A percentile compares a stretch with the other conserved stretches of the same genome.
These are phyloP conservation scores for Priceomyces fermenticarens DNA, from an alignment of 805 yeast species.

Conservation along the genomic window DNA sequence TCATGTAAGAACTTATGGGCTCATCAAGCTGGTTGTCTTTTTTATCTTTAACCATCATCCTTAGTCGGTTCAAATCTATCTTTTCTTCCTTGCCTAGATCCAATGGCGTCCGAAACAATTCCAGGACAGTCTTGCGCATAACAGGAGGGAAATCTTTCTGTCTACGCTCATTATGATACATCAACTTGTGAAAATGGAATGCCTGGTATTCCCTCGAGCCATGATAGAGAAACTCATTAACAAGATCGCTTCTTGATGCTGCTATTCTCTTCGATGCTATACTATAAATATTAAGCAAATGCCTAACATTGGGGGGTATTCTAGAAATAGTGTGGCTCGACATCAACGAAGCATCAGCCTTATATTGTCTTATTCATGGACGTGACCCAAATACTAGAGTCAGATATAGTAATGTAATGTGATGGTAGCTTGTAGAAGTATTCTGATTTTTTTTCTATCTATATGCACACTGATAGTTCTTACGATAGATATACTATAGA, in stretches of 20 bases:
- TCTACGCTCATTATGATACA: slow-evolving; percentile 9
- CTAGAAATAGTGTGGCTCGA: slow-evolving; percentile 16
- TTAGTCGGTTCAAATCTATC: neutral
- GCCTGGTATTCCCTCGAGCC: slow-evolving; percentile 15
- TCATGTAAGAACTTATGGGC: slow-evolving; percentile 8
- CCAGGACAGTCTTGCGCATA: slow-evolving; percentile 14
- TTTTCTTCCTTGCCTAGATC: slow-evolving; percentile 13
- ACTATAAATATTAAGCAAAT: slow-evolving; percentile 17
- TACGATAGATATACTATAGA: no score
- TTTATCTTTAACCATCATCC: neutral
- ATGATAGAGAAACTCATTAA: slow-evolving; percentile 14
- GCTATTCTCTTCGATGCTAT: slow-evolving; percentile 10
- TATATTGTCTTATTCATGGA: neutral
- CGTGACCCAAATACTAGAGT: neutral
- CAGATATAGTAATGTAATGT: neutral
- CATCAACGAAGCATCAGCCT: slow-evolving; percentile 8
- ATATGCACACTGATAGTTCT: neutral
- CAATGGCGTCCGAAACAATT: slow-evolving; percentile 17
- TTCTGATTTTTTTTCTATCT: neutral
- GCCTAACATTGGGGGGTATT: slow-evolving; percentile 19
- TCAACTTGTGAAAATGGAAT: slow-evolving; percentile 20
- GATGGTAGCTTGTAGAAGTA: neutral
- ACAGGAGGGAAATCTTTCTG: slow-evolving; percentile 22
- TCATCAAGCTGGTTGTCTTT: slow-evolving; percentile 7
- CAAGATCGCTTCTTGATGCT: slow-evolving; percentile 9